phyloP scores from a whole-genome alignment of 176 grass and related monocot species.

The Aegilops bicornis region DNA sequence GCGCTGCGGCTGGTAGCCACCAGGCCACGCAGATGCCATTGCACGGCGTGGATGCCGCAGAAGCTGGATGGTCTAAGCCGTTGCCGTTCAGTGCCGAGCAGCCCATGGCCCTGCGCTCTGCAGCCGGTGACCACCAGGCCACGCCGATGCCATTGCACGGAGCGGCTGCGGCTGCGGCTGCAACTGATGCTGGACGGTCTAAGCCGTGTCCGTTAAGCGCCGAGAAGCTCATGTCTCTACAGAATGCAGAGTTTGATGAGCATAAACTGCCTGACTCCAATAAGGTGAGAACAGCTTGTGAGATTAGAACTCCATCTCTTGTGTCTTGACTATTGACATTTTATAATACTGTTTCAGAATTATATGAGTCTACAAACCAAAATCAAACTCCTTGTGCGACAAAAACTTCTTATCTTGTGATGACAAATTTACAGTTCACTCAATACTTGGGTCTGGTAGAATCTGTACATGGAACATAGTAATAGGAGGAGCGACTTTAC shows the following conservation, averaged over 20 bases:
- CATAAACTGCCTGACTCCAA: not conserved
- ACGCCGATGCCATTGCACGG: not conserved
- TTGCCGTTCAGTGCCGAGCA: not conserved
- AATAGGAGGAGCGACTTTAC: not conserved
- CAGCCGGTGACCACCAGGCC: not conserved
- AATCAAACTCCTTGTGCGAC: not conserved
- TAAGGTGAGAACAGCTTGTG: slow-evolving; percentile 26
- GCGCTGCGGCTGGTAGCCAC: not conserved
- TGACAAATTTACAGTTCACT: too few species aligned
- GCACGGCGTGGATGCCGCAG: not conserved
- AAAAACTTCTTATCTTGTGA: too few species aligned
- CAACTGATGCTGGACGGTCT: not conserved
- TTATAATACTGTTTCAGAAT: not conserved
- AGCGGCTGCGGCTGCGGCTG: too few species aligned
- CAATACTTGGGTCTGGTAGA: not conserved
- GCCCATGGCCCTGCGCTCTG: not conserved
- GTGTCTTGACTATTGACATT: not conserved
- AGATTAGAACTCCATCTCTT: not conserved
- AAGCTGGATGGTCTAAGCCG: not conserved
- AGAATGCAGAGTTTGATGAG: slow-evolving; percentile 7
- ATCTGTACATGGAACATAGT: not conserved
- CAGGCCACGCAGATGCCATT: not conserved
- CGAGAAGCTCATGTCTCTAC: not conserved
- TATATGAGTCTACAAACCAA: not conserved
- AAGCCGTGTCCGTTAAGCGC: not conserved